A percentile compares a stretch with the other conserved stretches of the same genome.
These are phyloP conservation scores for Sechiopsis laciniata DNA, from an alignment of 306 rosid genomes.

Conservation along the genomic window DNA sequence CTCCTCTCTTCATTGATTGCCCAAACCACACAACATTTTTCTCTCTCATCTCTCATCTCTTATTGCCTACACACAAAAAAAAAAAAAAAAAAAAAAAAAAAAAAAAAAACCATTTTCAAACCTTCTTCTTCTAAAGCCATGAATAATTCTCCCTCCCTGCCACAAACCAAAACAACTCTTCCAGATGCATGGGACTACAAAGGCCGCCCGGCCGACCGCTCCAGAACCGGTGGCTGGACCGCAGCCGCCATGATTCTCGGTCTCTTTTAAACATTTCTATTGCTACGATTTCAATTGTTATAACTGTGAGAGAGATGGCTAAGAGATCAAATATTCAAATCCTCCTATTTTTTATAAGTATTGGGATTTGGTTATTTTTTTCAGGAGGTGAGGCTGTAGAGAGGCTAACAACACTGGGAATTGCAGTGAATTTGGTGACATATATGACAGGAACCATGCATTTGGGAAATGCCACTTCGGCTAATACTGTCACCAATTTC, in stretches of 20 bases:
- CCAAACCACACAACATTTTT: constrained; percentile 11
- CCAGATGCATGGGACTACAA: constrained; percentile 72
- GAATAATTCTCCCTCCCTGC: constrained; percentile 29
- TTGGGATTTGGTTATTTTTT: background rate
- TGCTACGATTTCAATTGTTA: no score
- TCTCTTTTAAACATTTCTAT: background rate
- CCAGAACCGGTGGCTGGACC: constrained; percentile 68
- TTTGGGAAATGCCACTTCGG: constrained; percentile 82
- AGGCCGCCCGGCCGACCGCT: constrained; percentile 56
- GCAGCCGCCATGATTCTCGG: constrained; percentile 87
- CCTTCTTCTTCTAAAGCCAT: constrained; percentile 8
- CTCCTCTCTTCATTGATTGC: constrained; percentile 16
- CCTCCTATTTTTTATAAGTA: background rate
- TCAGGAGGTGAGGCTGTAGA: constrained; percentile 82
- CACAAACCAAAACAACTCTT: constrained; percentile 40
- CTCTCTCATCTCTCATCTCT: background rate
- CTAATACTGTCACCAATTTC: constrained; percentile 82
- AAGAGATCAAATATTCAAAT: no score
- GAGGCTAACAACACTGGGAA: constrained; percentile 78
- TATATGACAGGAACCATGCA: constrained; percentile 79
- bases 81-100: no score
- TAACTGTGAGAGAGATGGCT: no score
- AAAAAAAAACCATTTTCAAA: background rate
- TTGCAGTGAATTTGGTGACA: constrained; percentile 79
- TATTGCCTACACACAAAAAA: background rate